These are phyloP conservation scores for Tausonia pullulans DNA, from an alignment of 1,284 basidiomycete species.

Conservation along the genomic window DNA sequence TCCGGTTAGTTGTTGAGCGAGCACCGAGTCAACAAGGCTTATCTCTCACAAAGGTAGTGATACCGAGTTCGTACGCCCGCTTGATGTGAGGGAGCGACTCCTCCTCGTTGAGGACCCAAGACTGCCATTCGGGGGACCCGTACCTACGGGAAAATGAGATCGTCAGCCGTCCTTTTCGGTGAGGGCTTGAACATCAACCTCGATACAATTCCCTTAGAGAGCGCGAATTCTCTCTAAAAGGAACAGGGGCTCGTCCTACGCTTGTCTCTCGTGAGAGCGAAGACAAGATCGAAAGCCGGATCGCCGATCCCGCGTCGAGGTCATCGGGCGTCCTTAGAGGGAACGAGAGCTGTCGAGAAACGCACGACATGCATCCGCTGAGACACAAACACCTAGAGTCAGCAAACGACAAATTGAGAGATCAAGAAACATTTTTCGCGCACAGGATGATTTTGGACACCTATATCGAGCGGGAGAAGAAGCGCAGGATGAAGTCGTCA, in stretches of 20 bases:
- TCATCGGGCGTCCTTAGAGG: no score
- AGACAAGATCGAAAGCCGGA: not conserved
- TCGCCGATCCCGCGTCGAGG: not conserved
- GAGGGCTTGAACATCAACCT: no score
- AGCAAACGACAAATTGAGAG: not conserved
- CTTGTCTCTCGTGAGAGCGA: no score
- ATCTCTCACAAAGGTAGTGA: not conserved
- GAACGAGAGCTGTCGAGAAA: not conserved
- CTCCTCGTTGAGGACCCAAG: slow-evolving; percentile 11
- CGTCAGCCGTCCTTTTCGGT: no score
- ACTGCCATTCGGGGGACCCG: slow-evolving; percentile 1
- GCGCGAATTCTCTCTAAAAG: no score
- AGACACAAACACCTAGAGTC: not conserved
- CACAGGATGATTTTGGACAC: slow-evolving; percentile 14
- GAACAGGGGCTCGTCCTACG: no score
- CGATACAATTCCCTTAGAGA: no score
- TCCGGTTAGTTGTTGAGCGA: not conserved
- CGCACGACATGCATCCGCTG: not conserved
- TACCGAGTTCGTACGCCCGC: slow-evolving; percentile 5
- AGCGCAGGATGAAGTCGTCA: not conserved
- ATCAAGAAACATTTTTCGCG: not conserved
- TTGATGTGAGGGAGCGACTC: slow-evolving; percentile 7
- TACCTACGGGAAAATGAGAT: not conserved
- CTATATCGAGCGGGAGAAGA: not conserved
- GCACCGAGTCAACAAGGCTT: not conserved